Evolutionary conservation across 2,329 filamentous ascomycete species (phyloP).

Genomic region (Beauveria varroae): DNA sequence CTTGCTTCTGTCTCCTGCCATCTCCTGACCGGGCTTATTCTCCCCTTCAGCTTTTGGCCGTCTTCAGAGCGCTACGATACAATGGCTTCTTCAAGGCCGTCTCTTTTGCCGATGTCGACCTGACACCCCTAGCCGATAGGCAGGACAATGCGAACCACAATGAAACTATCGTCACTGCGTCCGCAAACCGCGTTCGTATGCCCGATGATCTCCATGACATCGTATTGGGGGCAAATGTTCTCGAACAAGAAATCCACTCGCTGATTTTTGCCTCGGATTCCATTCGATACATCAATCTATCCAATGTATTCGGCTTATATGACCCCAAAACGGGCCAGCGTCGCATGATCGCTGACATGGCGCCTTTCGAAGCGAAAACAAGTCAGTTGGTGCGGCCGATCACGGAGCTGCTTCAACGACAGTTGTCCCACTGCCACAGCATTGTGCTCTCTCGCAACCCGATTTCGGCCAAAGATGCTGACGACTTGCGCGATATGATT

Average conservation of each 20-base stretch:
- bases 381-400: conserved; percentile 41
- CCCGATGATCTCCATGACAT: conserved; percentile 40
- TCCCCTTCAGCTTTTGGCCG: conserved; percentile 45
- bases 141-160: conserved; percentile 32
- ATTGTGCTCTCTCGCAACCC: conserved; percentile 43
- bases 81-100: conserved; percentile 53
- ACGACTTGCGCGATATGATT: conserved; percentile 38
- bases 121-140: conserved; percentile 31
- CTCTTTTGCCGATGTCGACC: conserved; percentile 46
- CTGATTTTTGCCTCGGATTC: conserved; percentile 49
- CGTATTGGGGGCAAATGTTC: conserved; percentile 40
- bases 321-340: conserved; percentile 16
- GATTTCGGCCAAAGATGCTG: conserved; percentile 38
- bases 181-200: conserved; percentile 42
- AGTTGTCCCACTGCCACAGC: conserved; percentile 42
- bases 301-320: conserved; percentile 31
- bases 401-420: conserved; percentile 39
- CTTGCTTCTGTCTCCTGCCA: conserved; percentile 44
- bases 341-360: conserved; percentile 18
- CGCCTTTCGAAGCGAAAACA: conserved; percentile 19
- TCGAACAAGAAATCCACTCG: conserved; percentile 50
- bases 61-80: conserved; percentile 48
- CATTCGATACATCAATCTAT: conserved; percentile 46
- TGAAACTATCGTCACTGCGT: conserved; percentile 44
- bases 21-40: conserved; percentile 34